Conservation (phyloP, 495 filamentous ascomycete genomes). For the Sordaria brevicollis region DNA sequence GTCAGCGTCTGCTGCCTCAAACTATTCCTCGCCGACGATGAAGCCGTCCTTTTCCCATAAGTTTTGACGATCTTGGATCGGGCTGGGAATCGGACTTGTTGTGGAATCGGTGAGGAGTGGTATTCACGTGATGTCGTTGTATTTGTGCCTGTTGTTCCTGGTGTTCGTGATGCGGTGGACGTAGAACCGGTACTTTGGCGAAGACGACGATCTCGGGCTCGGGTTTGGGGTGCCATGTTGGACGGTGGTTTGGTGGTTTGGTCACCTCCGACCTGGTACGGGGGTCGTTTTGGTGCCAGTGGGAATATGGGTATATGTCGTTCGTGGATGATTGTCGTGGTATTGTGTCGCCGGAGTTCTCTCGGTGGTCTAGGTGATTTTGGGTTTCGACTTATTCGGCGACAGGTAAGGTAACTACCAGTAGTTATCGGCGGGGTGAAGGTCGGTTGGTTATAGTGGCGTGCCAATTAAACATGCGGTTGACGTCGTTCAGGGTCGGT, state of each 20-base stretch:
- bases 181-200: too few species aligned
- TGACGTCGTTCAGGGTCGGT: not conserved
- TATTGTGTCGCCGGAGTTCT: not conserved
- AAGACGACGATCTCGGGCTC: slow-evolving; percentile 10
- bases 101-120: slow-evolving; percentile 24
- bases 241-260: too few species aligned
- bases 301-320: not conserved
- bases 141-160: too few species aligned
- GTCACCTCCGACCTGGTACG: not conserved
- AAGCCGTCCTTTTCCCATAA: slow-evolving; percentile 25
- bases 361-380: not conserved
- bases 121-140: slow-evolving; percentile 23
- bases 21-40: slow-evolving; percentile 16
- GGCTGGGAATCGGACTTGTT: slow-evolving; percentile 30
- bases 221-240: slow-evolving; percentile 25
- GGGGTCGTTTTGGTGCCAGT: not conserved
- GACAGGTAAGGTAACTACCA: too few species aligned
- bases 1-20: slow-evolving; percentile 38
- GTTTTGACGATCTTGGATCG: slow-evolving; percentile 25
- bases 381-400: not conserved
- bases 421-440: not conserved
- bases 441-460: not conserved
- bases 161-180: too few species aligned
- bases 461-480: not conserved
- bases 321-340: not conserved